phyloP scores from a whole-genome alignment of 805 yeast species.

The Ogataea trehaloabstinens region DNA sequence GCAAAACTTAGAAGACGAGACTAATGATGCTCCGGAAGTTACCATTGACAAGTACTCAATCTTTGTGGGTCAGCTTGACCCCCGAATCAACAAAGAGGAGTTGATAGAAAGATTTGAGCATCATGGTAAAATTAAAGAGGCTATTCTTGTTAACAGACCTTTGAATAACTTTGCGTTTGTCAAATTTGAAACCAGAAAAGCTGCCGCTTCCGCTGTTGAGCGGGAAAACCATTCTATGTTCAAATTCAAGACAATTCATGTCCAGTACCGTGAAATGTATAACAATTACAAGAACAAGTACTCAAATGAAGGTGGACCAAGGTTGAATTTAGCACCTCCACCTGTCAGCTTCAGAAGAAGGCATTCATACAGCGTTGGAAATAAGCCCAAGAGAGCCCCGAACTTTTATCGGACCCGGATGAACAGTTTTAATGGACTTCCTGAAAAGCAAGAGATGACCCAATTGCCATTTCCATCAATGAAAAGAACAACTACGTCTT shows the following conservation, averaged over 20 bases:
- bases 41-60: constrained; percentile 68
- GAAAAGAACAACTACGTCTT: constrained; percentile 5
- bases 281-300: constrained; percentile 33
- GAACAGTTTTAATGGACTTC: constrained; percentile 16
- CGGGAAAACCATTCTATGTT: constrained; percentile 79
- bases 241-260: constrained; percentile 74
- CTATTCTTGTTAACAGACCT: constrained; percentile 53
- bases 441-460: constrained; percentile 13
- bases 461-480: constrained; percentile 10
- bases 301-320: constrained; percentile 25
- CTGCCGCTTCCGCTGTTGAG: constrained; percentile 87
- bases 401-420: constrained; percentile 17
- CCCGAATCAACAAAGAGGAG: constrained; percentile 51
- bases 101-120: constrained; percentile 56
- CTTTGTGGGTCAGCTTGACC: constrained; percentile 74
- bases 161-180: constrained; percentile 70
- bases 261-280: constrained; percentile 71
- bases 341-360: constrained; percentile 63
- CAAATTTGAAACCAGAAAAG: constrained; percentile 56
- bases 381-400: constrained; percentile 14
- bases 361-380: constrained; percentile 23
- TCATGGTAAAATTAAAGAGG: constrained; percentile 64
- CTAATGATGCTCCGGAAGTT: constrained; percentile 34
- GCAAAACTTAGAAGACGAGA: constrained; percentile 63
- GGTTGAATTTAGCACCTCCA: constrained; percentile 65